Base-by-base conservation (phyloP, 1,284 basidiomycete species). In the Marasmius fiardii region DNA sequence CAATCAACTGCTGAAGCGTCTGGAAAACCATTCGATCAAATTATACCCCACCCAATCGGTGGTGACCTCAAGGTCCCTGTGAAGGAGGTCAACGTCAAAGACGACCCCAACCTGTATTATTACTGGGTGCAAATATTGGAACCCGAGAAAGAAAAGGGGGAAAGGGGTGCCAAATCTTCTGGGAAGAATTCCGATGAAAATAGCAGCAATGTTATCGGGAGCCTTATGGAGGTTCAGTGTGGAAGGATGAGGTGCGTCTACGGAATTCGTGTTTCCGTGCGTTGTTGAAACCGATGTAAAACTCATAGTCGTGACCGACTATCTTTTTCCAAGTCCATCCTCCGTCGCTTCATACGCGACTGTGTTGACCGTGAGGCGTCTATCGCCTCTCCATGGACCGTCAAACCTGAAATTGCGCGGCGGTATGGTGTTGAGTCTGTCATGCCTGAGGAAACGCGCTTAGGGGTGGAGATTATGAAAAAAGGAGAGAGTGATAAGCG, bases 311-410 rank as follows among this genome's bases (percentile, higher is more conserved):
- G 96, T 59, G 96, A 99, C 70, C 91, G 95, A 56, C 81, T 95
- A 34, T 88, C 92, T 20, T 98, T 98, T 73, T 96, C 93, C 43
- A 97, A 98, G 70, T 94, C 95, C 14, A 96, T 98, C 64, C 81
- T 99, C 28, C 92, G 95, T 61, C 90, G 95, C 37, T 98, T 96
- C 73, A 90, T 99, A 52, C 89, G 93, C 59, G 96, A 98, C 67
- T 95, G 93, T 66, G 88, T 98, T 3, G 85, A 90, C 63, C 87
- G 96, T 49, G 94, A 96, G 59, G 81, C 94, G 12, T 90, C 92
- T 18, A 88, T 96, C 37, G 94, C 92, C 33, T 92, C 93, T 0
- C 95, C 96, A 2, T 99, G 96, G 96, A 86, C 87, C 1, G 94
- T 98, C 35, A 97, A 98, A 68, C 82, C 85, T 4, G 74, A 79